Evolutionary conservation across 345 rosid species (phyloP).

Genomic region (Carallia brachiata): DNA sequence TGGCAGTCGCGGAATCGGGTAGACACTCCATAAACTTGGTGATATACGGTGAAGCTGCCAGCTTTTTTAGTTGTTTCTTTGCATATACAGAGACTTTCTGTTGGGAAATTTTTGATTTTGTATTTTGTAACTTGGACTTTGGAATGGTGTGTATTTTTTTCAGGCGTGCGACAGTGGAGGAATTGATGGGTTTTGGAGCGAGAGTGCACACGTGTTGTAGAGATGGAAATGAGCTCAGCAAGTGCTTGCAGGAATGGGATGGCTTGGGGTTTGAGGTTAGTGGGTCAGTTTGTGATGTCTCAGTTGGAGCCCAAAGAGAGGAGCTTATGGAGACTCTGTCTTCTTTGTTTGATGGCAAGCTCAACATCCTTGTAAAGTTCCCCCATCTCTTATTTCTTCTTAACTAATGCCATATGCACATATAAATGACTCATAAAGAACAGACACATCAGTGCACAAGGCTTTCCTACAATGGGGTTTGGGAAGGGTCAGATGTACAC

Average conservation of each 20-base stretch:
- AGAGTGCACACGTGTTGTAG: slow-evolving; percentile 69
- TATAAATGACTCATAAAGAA: too few species aligned
- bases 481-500: too few species aligned
- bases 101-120: background rate
- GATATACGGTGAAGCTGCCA: background rate
- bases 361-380: slow-evolving; percentile 23
- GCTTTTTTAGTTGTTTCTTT: background rate
- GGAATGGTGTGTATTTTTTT: background rate
- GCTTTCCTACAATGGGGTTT: too few species aligned
- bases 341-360: slow-evolving; percentile 20
- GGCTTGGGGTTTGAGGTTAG: slow-evolving; percentile 38
- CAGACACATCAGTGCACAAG: background rate
- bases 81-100: background rate
- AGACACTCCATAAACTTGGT: background rate
- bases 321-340: slow-evolving; percentile 19
- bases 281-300: slow-evolving; percentile 65
- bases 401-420: background rate
- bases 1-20: slow-evolving; percentile 68
- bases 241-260: slow-evolving; percentile 49
- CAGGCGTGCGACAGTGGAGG: slow-evolving; percentile 77
- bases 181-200: slow-evolving; percentile 65
- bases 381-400: background rate
- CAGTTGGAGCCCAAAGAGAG: slow-evolving; percentile 20
- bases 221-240: slow-evolving; percentile 44
- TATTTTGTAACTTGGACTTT: background rate